Percentiles rank a stretch among this genome's conserved stretches.
Conservation (phyloP, 768 basidiomycete species). For the Boletus huronensis region DNA sequence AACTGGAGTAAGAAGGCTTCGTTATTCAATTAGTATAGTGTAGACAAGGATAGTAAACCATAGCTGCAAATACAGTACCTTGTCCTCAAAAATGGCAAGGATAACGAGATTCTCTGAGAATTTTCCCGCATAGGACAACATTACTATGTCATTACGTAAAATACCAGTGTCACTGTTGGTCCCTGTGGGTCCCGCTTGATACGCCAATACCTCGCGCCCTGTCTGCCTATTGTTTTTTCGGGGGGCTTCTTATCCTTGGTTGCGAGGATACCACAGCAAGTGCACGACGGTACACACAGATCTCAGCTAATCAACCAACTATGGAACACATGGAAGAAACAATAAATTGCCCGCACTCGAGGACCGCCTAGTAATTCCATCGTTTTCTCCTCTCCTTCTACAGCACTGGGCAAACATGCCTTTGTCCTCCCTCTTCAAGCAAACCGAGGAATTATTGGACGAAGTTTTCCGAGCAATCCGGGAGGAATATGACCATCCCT, state of each 20-base stretch:
- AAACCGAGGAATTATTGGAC: neutral
- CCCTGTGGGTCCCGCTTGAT: conserved; percentile 15
- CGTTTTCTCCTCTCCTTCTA: neutral
- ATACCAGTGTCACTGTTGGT: neutral
- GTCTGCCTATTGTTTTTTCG: conserved; percentile 12
- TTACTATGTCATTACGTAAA: neutral
- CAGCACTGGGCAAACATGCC: neutral
- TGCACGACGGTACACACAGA: neutral
- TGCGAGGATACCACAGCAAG: conserved; percentile 10
- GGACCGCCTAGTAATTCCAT: no score
- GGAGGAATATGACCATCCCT: neutral
- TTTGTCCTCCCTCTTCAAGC: neutral
- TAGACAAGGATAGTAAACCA: neutral
- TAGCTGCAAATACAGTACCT: no score
- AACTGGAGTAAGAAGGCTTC: neutral
- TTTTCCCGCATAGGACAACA: no score
- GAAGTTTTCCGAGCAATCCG: neutral
- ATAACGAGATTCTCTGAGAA: no score
- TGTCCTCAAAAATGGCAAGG: no score
- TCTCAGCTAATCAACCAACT: neutral
- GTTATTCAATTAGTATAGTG: neutral
- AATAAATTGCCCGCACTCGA: conserved; percentile 10
- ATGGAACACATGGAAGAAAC: neutral
- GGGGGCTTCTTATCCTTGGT: conserved; percentile 12
- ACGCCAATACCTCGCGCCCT: neutral